phyloP scores from a whole-genome alignment of 805 yeast species.

The Tetrapisispora fleetii region DNA sequence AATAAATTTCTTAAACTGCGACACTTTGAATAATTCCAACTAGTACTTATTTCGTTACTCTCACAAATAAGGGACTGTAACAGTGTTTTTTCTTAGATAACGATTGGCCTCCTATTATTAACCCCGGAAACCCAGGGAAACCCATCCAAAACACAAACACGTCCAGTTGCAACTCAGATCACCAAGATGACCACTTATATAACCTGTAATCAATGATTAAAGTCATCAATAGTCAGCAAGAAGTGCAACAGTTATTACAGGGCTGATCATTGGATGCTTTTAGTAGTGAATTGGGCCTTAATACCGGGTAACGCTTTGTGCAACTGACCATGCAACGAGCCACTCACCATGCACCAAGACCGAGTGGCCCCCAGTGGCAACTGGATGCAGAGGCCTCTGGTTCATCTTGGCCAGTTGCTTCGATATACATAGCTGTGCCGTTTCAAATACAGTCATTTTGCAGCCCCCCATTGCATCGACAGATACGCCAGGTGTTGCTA shows the following conservation, averaged over 20 bases:
- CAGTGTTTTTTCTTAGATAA: neutral
- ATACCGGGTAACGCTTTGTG: neutral
- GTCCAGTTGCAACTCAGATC: too few relatives aligned
- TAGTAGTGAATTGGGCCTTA: neutral
- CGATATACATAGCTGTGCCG: too few relatives aligned
- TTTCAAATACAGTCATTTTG: too few relatives aligned
- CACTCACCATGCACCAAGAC: too few relatives aligned
- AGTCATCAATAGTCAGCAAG: neutral
- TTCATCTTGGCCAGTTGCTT: too few relatives aligned
- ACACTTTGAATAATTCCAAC: slow-evolving; percentile 2
- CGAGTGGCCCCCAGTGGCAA: too few relatives aligned
- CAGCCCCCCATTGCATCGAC: too few relatives aligned
- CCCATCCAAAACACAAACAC: neutral
- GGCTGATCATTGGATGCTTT: neutral
- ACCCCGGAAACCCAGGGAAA: neutral
- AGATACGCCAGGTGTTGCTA: too few relatives aligned
- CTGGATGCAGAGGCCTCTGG: too few relatives aligned
- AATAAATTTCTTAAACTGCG: neutral
- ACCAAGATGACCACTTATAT: too few relatives aligned
- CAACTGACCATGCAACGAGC: too few relatives aligned
- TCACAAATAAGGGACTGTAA: neutral
- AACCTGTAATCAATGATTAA: too few relatives aligned
- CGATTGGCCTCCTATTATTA: neutral
- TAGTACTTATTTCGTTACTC: neutral
- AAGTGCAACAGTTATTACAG: neutral